Evolutionary conservation across 495 filamentous ascomycete species (phyloP).

Genomic region (Penicillium dipodomyicola): DNA sequence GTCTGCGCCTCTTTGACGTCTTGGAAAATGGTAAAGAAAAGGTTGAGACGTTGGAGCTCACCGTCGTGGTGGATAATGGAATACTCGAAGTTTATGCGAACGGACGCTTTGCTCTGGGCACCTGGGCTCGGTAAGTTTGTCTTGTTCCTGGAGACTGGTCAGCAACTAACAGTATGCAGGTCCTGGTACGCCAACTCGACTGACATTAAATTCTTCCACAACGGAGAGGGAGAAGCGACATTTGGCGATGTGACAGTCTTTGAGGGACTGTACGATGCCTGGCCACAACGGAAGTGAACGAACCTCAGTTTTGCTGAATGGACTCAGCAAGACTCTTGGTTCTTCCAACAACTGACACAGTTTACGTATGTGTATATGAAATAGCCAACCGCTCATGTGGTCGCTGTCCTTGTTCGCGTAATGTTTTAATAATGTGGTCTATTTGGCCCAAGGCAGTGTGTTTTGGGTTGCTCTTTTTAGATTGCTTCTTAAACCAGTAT

Average conservation of each 20-base stretch:
- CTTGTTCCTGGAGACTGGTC: not conserved
- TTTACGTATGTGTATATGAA: too few relatives aligned
- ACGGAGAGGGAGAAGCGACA: slow-evolving; percentile 16
- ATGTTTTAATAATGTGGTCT: too few relatives aligned
- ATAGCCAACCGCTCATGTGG: too few relatives aligned
- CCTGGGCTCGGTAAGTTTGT: slow-evolving; percentile 21
- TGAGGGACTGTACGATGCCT: slow-evolving; percentile 26
- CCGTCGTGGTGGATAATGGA: slow-evolving; percentile 20
- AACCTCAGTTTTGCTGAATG: not conserved
- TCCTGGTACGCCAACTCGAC: slow-evolving; percentile 28
- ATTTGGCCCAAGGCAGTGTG: too few relatives aligned
- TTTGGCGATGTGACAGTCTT: slow-evolving; percentile 17
- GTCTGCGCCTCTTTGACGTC: slow-evolving; percentile 22
- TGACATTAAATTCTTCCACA: slow-evolving; percentile 23
- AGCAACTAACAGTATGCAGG: slow-evolving; percentile 10
- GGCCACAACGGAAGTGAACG: slow-evolving; percentile 15
- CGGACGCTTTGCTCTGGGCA: slow-evolving; percentile 21
- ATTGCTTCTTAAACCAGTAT: too few relatives aligned
- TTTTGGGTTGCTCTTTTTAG: too few relatives aligned
- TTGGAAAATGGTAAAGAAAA: slow-evolving; percentile 3
- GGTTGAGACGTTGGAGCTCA: slow-evolving; percentile 22
- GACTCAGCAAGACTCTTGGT: not conserved
- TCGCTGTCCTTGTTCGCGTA: too few relatives aligned
- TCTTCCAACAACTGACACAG: not conserved
- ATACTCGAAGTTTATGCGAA: slow-evolving; percentile 27